A percentile compares a stretch with the other conserved stretches of the same genome.
Evolutionary conservation across 139 green algal species (phyloP).

Genomic region (Pleodorina starrii): DNA sequence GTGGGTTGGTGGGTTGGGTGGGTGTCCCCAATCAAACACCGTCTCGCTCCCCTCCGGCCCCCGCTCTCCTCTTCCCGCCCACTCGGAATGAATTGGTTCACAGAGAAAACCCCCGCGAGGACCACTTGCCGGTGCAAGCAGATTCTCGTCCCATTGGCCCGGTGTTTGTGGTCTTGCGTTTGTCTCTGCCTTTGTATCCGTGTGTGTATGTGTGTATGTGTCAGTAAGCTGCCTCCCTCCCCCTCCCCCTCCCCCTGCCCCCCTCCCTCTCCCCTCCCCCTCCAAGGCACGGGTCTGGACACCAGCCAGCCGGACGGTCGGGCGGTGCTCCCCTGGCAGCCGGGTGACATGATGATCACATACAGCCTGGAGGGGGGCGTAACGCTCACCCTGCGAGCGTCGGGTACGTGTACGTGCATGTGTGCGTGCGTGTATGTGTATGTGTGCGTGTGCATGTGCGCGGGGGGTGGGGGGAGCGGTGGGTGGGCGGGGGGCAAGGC

Average conservation of each 20-base stretch:
- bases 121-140: not conserved
- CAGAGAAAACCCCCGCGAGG: not conserved
- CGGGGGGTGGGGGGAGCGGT: too few species aligned
- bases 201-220: too few species aligned
- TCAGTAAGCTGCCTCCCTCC: too few species aligned
- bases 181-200: not conserved
- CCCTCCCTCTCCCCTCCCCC: not conserved
- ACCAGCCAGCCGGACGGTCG: constrained; percentile 62
- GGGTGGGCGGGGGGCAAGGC: too few species aligned
- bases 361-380: constrained; percentile 66
- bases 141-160: not conserved
- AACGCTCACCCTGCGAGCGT: constrained; percentile 74
- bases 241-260: not conserved
- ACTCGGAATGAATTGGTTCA: not conserved
- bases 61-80: not conserved
- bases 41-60: too few species aligned
- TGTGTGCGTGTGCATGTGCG: not conserved
- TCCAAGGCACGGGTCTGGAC: constrained; percentile 78
- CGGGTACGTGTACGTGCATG: constrained; percentile 22
- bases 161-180: not conserved
- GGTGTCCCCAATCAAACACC: too few species aligned
- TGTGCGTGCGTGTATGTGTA: not conserved
- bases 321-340: constrained; percentile 73
- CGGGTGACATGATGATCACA: constrained; percentile 84
- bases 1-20: too few species aligned